A percentile compares a stretch with the other conserved stretches of the same genome.
These are phyloP conservation scores for Melastoma candidum DNA, from an alignment of 441 rosid species.

Conservation along the genomic window DNA sequence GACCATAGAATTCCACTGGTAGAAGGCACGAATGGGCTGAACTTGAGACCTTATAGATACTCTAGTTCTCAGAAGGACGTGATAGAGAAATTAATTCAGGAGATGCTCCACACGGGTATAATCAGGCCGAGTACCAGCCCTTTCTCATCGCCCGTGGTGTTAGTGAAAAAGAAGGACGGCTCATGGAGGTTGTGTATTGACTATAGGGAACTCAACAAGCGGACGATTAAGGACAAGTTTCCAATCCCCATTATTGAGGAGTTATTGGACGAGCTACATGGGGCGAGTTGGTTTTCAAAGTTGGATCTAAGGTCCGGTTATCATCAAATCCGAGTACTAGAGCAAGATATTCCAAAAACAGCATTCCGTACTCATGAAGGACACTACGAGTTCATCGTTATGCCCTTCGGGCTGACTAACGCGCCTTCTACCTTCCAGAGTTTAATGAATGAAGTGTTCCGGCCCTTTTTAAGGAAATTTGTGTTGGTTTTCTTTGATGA, in stretches of 20 bases:
- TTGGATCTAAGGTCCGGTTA: too few relatives aligned
- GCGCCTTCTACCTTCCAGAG: neutral
- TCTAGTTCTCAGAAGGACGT: too few relatives aligned
- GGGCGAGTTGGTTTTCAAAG: too few relatives aligned
- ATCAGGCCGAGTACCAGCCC: slow-evolving; percentile 5
- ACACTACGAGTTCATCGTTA: neutral
- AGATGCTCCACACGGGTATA: neutral
- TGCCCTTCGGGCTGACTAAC: slow-evolving; percentile 1
- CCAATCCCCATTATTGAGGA: neutral
- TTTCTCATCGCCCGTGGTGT: slow-evolving; percentile 4
- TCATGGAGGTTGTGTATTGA: slow-evolving; percentile 4
- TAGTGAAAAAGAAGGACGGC: slow-evolving; percentile 16
- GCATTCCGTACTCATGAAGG: too few relatives aligned
- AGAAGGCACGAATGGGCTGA: neutral
- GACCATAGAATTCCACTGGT: neutral
- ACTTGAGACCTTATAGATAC: neutral
- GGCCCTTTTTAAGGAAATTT: too few relatives aligned
- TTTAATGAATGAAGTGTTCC: too few relatives aligned
- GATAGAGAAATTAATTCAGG: too few relatives aligned
- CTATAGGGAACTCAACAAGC: neutral
- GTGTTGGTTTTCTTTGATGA: too few relatives aligned
- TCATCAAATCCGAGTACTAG: too few relatives aligned
- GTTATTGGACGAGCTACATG: neutral
- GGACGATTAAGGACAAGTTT: slow-evolving; percentile 3
- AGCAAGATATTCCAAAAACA: too few relatives aligned